Evolutionary conservation across 257 asterid genomes (phyloP).

Genomic region (Capsicum pubescens): DNA sequence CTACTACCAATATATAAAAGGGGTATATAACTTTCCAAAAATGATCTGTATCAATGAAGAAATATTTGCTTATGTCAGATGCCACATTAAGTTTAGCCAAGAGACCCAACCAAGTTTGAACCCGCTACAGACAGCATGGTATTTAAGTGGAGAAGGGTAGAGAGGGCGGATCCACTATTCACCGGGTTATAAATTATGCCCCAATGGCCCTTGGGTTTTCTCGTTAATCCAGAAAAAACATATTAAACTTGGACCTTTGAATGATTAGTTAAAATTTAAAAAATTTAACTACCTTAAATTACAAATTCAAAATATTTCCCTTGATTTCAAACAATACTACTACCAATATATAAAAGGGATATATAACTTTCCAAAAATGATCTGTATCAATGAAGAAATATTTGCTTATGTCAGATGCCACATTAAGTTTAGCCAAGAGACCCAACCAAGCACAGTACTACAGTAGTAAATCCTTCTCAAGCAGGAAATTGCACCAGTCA

Average conservation of each 20-base stretch:
- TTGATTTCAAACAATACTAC: background rate
- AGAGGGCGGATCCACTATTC: too few species aligned
- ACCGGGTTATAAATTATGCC: too few species aligned
- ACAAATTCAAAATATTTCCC: background rate
- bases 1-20: background rate
- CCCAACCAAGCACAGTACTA: background rate
- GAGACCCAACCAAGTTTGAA: background rate
- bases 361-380: background rate
- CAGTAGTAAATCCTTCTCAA: background rate
- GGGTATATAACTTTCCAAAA: background rate
- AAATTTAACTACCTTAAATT: background rate
- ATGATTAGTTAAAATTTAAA: background rate
- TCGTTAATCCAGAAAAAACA: too few species aligned
- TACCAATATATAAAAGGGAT: background rate
- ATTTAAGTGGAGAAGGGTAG: too few species aligned
- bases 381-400: constrained; percentile 8
- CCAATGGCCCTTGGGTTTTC: too few species aligned
- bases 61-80: constrained; percentile 18
- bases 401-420: background rate
- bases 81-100: background rate
- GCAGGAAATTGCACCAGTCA: background rate
- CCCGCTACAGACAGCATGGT: too few species aligned
- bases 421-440: background rate
- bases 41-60: constrained; percentile 10
- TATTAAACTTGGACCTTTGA: too few species aligned